phyloP scores from a whole-genome alignment of 2,329 filamentous ascomycete genomes.

The Sphaerostilbella broomeana region DNA sequence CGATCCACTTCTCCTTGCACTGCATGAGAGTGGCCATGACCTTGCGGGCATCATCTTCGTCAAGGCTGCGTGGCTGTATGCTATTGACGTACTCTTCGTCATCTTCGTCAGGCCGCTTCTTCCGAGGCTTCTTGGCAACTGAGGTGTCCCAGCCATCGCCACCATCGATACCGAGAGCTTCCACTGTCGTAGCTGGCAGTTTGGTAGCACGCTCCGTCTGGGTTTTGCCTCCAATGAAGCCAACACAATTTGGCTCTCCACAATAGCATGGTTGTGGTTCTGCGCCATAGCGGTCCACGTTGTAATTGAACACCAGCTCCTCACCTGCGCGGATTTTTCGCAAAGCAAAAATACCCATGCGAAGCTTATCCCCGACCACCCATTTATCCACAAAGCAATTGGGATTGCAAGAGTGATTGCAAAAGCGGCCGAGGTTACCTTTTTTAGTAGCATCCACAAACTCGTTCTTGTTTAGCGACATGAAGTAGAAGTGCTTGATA shows the following conservation, averaged over 20 bases:
- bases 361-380: constrained; percentile 94
- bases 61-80: constrained; percentile 69
- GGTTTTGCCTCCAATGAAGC: constrained; percentile 95
- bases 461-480: constrained; percentile 93
- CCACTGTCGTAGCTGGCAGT: constrained; percentile 79
- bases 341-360: constrained; percentile 97
- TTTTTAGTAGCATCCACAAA: constrained; percentile 97
- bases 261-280: constrained; percentile 97
- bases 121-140: constrained; percentile 81
- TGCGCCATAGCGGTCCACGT: constrained; percentile 94
- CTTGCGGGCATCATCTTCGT: constrained; percentile 79
- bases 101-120: constrained; percentile 86
- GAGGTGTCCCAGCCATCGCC: constrained; percentile 86
- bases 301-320: constrained; percentile 98
- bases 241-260: constrained; percentile 87
- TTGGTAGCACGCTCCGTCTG: constrained; percentile 95
- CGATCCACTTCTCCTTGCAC: constrained; percentile 99
- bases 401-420: constrained; percentile 97
- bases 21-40: constrained; percentile 97
- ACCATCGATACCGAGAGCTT: constrained; percentile 92
- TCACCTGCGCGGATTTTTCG: constrained; percentile 80
- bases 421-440: constrained; percentile 92
- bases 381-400: constrained; percentile 99
- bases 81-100: constrained; percentile 96
- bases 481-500: constrained; percentile 99